Conservation (phyloP, 2,329 filamentous ascomycete genomes). For the Raffaelea deltoideospora region DNA sequence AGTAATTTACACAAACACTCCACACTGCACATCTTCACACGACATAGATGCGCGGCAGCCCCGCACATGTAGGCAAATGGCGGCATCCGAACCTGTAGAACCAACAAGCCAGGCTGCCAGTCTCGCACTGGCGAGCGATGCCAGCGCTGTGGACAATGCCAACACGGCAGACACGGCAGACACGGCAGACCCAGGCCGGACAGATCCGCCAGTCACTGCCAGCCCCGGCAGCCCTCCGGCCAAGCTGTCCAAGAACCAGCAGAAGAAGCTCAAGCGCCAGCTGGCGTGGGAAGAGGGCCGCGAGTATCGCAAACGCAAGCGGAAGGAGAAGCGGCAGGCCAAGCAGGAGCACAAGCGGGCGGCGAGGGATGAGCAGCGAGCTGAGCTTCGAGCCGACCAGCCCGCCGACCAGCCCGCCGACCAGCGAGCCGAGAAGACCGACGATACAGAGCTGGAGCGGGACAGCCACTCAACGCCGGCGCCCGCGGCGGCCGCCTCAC, state of each 20-base stretch:
- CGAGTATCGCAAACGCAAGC: conserved; percentile 36
- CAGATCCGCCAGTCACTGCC: no score
- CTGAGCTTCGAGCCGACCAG: conserved; percentile 24
- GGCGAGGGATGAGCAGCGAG: conserved; percentile 33
- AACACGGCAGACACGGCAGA: background rate
- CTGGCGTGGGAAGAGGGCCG: conserved; percentile 64
- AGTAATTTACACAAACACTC: no score
- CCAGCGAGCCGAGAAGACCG: conserved; percentile 16
- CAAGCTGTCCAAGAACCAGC: conserved; percentile 65
- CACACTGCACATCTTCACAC: no score
- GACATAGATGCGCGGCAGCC: no score
- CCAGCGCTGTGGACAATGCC: no score
- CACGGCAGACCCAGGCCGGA: no score
- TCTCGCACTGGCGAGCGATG: no score
- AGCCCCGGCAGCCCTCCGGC: conserved; percentile 1
- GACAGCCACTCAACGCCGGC: no score
- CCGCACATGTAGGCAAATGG: no score
- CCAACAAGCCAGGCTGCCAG: no score
- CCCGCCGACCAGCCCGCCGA: conserved; percentile 22
- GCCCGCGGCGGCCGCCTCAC: conserved; percentile 13
- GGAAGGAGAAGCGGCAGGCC: conserved; percentile 38
- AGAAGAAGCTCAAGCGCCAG: conserved; percentile 61
- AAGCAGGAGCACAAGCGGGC: conserved; percentile 31
- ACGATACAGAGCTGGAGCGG: no score
- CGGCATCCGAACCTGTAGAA: no score